A percentile compares a stretch with the other conserved stretches of the same genome.
Evolutionary conservation across 495 filamentous ascomycete genomes (phyloP).

Genomic region (Daldinia grandis): DNA sequence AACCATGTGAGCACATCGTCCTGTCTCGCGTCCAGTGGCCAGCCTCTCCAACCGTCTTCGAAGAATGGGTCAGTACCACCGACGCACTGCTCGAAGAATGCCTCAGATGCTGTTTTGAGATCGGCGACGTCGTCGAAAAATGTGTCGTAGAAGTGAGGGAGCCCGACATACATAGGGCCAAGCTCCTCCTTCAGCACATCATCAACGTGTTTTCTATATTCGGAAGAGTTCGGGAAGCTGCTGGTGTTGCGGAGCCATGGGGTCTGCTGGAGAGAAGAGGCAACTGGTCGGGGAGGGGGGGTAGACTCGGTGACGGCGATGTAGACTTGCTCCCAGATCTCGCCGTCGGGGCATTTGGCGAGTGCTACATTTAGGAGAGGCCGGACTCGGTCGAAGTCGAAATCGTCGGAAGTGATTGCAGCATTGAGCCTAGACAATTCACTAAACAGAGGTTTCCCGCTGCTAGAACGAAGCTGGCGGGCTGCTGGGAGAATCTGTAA

Average conservation of each 20-base stretch:
- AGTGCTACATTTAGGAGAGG: constrained; percentile 46
- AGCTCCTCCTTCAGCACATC: constrained; percentile 51
- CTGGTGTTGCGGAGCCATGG: constrained; percentile 53
- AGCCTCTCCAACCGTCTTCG: background rate
- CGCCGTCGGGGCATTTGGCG: constrained; percentile 30
- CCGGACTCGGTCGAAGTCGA: constrained; percentile 48
- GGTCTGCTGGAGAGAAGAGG: constrained; percentile 50
- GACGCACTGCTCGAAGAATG: background rate
- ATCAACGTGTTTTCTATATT: constrained; percentile 54
- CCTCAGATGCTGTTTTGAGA: background rate
- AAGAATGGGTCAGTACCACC: background rate
- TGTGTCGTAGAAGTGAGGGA: background rate
- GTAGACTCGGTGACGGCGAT: constrained; percentile 45
- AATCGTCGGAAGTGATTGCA: constrained; percentile 45
- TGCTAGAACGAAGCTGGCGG: constrained; percentile 40
- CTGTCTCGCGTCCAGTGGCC: background rate
- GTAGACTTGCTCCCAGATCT: constrained; percentile 46
- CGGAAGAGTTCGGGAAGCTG: constrained; percentile 54
- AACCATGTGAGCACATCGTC: background rate
- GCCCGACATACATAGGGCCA: constrained; percentile 31
- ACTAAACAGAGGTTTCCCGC: constrained; percentile 25
- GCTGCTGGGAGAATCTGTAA: constrained; percentile 42
- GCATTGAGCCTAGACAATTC: constrained; percentile 40
- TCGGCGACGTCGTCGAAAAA: background rate
- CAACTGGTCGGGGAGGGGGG: constrained; percentile 48